Conservation (phyloP, 441 rosid genomes). For the Biscutella auriculata region DNA sequence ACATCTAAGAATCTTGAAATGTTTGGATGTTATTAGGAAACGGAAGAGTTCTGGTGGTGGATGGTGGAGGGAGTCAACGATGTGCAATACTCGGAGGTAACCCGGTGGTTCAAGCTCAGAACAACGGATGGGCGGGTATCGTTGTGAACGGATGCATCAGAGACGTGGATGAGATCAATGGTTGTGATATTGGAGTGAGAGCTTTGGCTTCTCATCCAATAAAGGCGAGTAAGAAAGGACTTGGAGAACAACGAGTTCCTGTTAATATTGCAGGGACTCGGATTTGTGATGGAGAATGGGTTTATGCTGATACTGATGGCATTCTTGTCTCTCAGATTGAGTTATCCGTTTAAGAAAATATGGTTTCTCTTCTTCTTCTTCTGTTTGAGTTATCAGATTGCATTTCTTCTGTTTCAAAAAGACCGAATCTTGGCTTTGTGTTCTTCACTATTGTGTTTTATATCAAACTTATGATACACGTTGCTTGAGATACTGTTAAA, state of each 20-base stretch:
- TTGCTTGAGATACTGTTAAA: no score
- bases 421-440: no score
- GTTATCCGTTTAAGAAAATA: constrained; percentile 37
- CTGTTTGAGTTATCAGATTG: no score
- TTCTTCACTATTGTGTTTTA: no score
- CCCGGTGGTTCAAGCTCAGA: constrained; percentile 91
- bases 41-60: constrained; percentile 89
- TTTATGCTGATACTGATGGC: constrained; percentile 89
- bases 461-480: no score
- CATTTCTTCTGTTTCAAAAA: no score
- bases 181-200: constrained; percentile 28
- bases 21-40: no score
- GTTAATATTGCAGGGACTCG: constrained; percentile 66
- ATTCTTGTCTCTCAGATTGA: constrained; percentile 65
- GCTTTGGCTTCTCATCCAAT: constrained; percentile 28
- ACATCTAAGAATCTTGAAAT: no score
- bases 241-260: constrained; percentile 64
- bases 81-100: constrained; percentile 92
- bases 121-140: constrained; percentile 93
- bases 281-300: constrained; percentile 83
- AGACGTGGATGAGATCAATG: constrained; percentile 30
- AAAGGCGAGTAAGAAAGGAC: constrained; percentile 30
- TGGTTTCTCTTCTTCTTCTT: no score
- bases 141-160: constrained; percentile 31
- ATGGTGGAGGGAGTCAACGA: constrained; percentile 83